These are phyloP conservation scores for Pichia phayaonensis DNA, from an alignment of 805 yeast species.

Conservation along the genomic window DNA sequence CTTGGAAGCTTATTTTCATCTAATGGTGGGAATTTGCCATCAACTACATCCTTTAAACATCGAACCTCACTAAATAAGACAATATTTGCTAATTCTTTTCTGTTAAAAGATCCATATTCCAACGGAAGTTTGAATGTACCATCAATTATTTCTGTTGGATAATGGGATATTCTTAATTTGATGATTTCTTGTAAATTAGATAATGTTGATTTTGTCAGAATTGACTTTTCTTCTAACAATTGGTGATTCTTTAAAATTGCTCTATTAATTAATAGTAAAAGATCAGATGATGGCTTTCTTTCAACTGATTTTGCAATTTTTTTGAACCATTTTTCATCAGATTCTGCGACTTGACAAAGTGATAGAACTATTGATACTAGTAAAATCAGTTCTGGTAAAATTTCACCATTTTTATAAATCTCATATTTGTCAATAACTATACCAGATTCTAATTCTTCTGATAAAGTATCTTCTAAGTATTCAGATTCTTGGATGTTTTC, in stretches of 20 bases:
- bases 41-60: constrained; percentile 37
- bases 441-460: constrained; percentile 24
- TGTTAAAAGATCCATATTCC: constrained; percentile 12
- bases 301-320: constrained; percentile 18
- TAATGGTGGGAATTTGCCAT: constrained; percentile 16
- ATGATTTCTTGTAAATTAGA: constrained; percentile 30
- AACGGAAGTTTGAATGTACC: constrained; percentile 15
- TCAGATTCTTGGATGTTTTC: constrained; percentile 30
- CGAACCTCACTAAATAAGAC: constrained; percentile 51
- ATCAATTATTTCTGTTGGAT: constrained; percentile 31
- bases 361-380: constrained; percentile 46
- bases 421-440: constrained; percentile 55
- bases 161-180: constrained; percentile 34
- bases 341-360: constrained; percentile 23
- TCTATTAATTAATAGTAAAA: constrained; percentile 36
- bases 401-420: constrained; percentile 48
- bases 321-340: constrained; percentile 28
- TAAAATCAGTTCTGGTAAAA: constrained; percentile 50
- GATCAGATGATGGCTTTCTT: constrained; percentile 18
- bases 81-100: constrained; percentile 41
- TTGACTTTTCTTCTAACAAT: constrained; percentile 41
- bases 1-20: constrained; percentile 18
- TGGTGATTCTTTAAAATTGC: constrained; percentile 55
- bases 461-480: constrained; percentile 27
- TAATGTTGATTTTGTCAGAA: constrained; percentile 32